Evolutionary conservation across 2,329 filamentous ascomycete genomes (phyloP).

Genomic region (Basipetospora chlamydospora): DNA sequence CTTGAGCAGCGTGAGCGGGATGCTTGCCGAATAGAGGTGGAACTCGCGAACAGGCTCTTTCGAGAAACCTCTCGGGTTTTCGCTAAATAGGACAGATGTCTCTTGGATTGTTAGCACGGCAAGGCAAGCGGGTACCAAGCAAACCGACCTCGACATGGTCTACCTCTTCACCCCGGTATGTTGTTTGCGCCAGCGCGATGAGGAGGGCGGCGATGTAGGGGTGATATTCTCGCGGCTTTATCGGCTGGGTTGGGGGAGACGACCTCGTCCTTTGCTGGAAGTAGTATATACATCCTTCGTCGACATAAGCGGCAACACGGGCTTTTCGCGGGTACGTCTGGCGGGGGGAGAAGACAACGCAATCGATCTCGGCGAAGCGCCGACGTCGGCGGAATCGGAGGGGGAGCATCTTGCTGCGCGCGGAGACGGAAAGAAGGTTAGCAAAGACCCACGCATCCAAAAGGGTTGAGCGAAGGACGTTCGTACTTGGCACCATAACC

Average conservation of each 20-base stretch:
- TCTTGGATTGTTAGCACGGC: background rate
- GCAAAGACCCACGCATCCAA: background rate
- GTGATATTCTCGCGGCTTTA: background rate
- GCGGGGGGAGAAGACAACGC: background rate
- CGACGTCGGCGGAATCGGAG: background rate
- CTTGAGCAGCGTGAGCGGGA: background rate
- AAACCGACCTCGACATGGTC: background rate
- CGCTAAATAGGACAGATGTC: background rate
- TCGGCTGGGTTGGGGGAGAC: too few relatives aligned
- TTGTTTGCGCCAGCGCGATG: background rate
- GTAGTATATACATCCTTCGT: background rate
- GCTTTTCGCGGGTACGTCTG: background rate
- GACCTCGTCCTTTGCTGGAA: background rate
- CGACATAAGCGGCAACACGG: background rate
- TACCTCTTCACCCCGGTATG: background rate
- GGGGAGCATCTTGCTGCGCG: background rate
- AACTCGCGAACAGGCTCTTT: background rate
- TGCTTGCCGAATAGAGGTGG: background rate
- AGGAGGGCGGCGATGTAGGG: background rate
- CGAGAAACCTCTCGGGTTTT: background rate
- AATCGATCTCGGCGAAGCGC: background rate
- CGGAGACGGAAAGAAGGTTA: background rate
- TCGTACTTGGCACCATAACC: background rate
- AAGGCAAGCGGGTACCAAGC: background rate
- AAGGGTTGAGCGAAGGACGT: background rate